Evolutionary conservation across 208 protist genomes (phyloP), one percentile per base, ranked within the genome.

Genomic region (Histomonas meleagridis): DNA sequence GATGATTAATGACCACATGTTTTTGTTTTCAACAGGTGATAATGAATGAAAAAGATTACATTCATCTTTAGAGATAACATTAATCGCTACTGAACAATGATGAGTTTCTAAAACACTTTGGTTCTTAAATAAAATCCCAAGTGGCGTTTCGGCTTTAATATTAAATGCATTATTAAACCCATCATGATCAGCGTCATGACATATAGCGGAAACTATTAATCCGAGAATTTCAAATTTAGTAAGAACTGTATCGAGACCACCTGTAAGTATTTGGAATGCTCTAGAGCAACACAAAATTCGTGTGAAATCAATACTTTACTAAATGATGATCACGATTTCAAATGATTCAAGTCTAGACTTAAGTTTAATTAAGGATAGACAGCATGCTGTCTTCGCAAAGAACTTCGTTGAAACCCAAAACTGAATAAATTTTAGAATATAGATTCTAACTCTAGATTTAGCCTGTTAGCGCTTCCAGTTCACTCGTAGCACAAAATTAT

Each of bases 131-230:
- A 40, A 79, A 1, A 96, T 95, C 40, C 97, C 97, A 53, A 98
- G 93, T 91, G 96, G 95, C 14, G 96, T 94, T 90, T 95, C 93
- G 14, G 96, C 97, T 91, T 96, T 96, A 28, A 97, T 94, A 93
- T 97, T 96, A 93, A 98, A 98, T 92, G 96, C 96, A 94, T 98
- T 98, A 94, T 97, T 98, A 46, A 98, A 92, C 38, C 97, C 97
- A 3, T 97, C 97, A 93, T 98, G 97, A 92, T 98, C 96, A 92
- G 97, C 96, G 95, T 98, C 97, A 94, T 98, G 97, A 78, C 97
- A 95, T 32, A 96, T 94, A 28, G 95, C 96, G n/a, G 97, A 94
- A 28, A 98, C 93, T 16, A 98, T 14, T 21, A 94, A 92, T 1
- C 96, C 96, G 28, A 98, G 94, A 18, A 96, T 91, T 91, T 98